Evolutionary conservation across 2,329 filamentous ascomycete genomes (phyloP).

Genomic region (Aspergillus viridinutans): DNA sequence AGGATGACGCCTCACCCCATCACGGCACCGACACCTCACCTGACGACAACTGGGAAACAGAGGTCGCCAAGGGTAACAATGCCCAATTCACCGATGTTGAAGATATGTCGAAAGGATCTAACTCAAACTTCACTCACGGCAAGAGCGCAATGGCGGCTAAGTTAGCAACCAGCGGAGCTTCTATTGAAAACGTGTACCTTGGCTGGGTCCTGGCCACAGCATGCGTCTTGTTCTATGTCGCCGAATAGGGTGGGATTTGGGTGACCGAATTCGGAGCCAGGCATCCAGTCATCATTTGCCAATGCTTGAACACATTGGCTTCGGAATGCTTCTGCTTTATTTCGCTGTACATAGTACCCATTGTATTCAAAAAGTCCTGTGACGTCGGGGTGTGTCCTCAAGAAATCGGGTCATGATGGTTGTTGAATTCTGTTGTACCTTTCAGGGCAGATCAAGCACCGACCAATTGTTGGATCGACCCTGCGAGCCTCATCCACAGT

Average conservation of each 20-base stretch:
- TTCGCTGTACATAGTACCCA: background rate
- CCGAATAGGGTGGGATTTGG: background rate
- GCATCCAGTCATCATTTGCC: background rate
- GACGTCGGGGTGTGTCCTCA: background rate
- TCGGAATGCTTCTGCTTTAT: background rate
- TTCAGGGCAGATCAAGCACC: background rate
- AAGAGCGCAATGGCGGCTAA: constrained; percentile 12
- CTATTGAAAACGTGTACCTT: constrained; percentile 8
- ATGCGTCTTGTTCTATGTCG: constrained; percentile 11
- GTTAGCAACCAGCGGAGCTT: constrained; percentile 10
- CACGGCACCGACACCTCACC: constrained; percentile 11
- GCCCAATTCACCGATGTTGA: constrained; percentile 16
- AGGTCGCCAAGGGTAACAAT: constrained; percentile 17
- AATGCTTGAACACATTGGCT: background rate
- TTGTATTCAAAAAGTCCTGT: background rate
- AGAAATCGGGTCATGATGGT: background rate
- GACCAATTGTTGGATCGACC: background rate
- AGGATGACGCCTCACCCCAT: constrained; percentile 4
- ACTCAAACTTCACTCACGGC: constrained; percentile 8
- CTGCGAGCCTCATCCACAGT: background rate
- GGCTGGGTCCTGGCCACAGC: constrained; percentile 11
- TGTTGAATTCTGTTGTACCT: background rate
- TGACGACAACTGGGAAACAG: constrained; percentile 3
- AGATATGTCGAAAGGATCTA: constrained; percentile 5
- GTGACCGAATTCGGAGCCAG: background rate